Evolutionary conservation across 306 rosid species (phyloP), one percentile per base, ranked within the genome.

Genomic region (Rubus parviflorus): DNA sequence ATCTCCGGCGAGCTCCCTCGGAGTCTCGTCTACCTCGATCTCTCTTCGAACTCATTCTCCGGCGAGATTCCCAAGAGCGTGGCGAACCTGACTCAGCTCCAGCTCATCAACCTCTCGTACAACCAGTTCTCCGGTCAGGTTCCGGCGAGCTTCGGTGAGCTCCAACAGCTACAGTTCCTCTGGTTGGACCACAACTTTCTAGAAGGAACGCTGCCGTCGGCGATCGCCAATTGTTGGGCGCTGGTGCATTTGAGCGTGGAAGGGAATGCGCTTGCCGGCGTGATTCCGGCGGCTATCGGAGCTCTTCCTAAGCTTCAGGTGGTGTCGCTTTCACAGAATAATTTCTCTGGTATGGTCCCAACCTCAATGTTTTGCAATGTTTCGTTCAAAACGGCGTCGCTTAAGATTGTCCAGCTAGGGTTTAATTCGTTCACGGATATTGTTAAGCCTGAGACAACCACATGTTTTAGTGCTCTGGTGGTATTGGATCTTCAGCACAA

Each of bases 161-260:
- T 92, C 70, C 97, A 92, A 75, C 67, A 79, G 81, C 88, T 94
- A 5, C 89, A 92, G 63, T 91, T 89, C 73, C 93, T 94, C 42
- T 94, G 98, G 98, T 86, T 94, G 8, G 98, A 94, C 70, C 86
- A 90, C 77, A 94, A 94, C 74, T 77, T 84, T 0, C 43, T 94
- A 2, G 86, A 80, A 71, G 98, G 98, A 61, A 90, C 98, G 16
- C 74, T 94, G 23, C 97, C 98, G 54, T 92, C 98, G 40, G 98
- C 98, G 2, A 81, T 94, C 0, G 96, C 96, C 5, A 92, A 94
- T 56, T 92, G 95, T 68, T 90, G 92, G 49, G 87, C 93, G 79
- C 97, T 94, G 11, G 82, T 89, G 48, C 98, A 94, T 81, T 83
- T 94, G 47, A 94, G 94, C 82, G 91, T 80, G 6, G 97, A 90